phyloP scores from a whole-genome alignment of 2,329 filamentous ascomycete genomes.

The Scedosporium dehoogii region DNA sequence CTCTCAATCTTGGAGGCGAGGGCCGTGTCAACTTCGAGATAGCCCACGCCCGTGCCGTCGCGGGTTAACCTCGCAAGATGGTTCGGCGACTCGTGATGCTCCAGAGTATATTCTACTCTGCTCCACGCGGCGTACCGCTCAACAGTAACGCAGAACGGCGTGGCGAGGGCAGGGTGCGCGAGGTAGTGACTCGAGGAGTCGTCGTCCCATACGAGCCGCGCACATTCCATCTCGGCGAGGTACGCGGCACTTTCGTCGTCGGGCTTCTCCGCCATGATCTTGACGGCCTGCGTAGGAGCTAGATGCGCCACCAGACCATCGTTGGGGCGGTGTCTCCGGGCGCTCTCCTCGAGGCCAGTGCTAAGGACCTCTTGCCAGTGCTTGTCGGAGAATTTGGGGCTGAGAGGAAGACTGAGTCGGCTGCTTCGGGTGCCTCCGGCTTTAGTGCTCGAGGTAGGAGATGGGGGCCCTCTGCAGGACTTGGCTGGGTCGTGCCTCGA shows the following conservation, averaged over 20 bases:
- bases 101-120: slow-evolving; percentile 53
- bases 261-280: slow-evolving; percentile 50
- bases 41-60: slow-evolving; percentile 49
- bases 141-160: slow-evolving; percentile 51
- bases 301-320: slow-evolving; percentile 58
- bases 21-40: slow-evolving; percentile 50
- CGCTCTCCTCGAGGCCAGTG: slow-evolving; percentile 47
- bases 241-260: slow-evolving; percentile 39
- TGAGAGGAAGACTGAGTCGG: slow-evolving; percentile 14
- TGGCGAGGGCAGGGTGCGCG: slow-evolving; percentile 53
- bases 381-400: slow-evolving; percentile 25
- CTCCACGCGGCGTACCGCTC: slow-evolving; percentile 50
- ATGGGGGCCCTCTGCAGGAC: slow-evolving; percentile 36
- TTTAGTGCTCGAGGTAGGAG: slow-evolving; percentile 2
- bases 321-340: slow-evolving; percentile 41
- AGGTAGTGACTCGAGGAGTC: slow-evolving; percentile 50
- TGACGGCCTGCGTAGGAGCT: slow-evolving; percentile 56
- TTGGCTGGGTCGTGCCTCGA: slow-evolving; percentile 51
- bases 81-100: slow-evolving; percentile 52
- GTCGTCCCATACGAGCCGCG: slow-evolving; percentile 61
- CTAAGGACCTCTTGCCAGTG: slow-evolving; percentile 48
- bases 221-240: slow-evolving; percentile 59
- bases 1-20: slow-evolving; percentile 49
- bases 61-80: slow-evolving; percentile 51
- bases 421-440: slow-evolving; percentile 16